Conservation (phyloP, 1,284 basidiomycete species). For the Apiotrichum montevideense region DNA sequence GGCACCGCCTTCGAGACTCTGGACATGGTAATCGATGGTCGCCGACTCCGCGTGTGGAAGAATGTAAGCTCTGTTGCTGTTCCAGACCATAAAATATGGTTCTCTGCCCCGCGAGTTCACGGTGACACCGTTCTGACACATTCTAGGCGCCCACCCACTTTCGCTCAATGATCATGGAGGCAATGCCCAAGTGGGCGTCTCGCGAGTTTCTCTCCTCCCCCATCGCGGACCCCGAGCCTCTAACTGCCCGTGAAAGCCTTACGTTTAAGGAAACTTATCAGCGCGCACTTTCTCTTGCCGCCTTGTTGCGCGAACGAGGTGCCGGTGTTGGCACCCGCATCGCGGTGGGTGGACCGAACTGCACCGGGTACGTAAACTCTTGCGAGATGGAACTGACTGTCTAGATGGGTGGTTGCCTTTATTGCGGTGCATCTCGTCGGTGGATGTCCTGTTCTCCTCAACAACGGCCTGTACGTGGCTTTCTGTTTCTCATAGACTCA, state of each 20-base stretch:
- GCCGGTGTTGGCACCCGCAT: constrained; percentile 27
- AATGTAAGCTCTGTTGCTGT: constrained; percentile 19
- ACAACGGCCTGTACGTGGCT: constrained; percentile 21
- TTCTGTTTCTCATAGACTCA: no score
- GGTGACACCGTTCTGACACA: background rate
- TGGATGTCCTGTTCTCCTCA: constrained; percentile 33
- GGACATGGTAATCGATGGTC: constrained; percentile 21
- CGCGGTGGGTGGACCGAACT: constrained; percentile 37
- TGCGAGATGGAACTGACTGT: background rate
- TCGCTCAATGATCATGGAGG: background rate
- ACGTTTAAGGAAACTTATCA: constrained; percentile 27
- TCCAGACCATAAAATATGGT: no score
- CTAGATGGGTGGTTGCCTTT: constrained; percentile 34
- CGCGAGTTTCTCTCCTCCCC: constrained; percentile 34
- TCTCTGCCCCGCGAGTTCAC: no score
- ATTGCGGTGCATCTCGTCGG: constrained; percentile 37
- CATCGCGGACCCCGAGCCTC: constrained; percentile 8
- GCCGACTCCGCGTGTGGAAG: constrained; percentile 28
- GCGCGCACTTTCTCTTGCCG: constrained; percentile 22
- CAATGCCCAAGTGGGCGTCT: constrained; percentile 18
- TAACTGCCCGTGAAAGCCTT: constrained; percentile 16
- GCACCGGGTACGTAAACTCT: constrained; percentile 7
- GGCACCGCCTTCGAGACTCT: constrained; percentile 34
- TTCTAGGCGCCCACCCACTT: background rate
- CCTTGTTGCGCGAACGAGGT: constrained; percentile 28